A percentile compares a stretch with the other conserved stretches of the same genome.
phyloP scores from a whole-genome alignment of 164 flowering plant genomes.

The Liriodendron chinense region DNA sequence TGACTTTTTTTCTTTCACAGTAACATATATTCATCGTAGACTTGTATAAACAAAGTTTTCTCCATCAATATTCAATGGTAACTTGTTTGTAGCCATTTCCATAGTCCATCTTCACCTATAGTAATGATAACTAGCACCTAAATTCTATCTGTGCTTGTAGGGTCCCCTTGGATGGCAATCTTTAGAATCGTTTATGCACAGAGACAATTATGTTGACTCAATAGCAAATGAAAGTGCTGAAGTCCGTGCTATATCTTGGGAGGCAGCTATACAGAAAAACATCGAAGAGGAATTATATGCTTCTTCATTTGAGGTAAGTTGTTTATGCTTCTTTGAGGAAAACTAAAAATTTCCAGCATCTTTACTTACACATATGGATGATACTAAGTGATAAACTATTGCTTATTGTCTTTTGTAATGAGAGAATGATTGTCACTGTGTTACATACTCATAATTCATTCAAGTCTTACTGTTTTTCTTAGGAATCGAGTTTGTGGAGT shows the following conservation, averaged over 20 bases:
- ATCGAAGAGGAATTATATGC: constrained; percentile 81
- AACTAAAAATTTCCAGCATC: neutral
- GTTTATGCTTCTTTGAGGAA: neutral
- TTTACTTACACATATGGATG: neutral
- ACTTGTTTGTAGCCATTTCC: neutral
- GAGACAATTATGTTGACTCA: constrained; percentile 42
- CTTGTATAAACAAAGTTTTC: neutral
- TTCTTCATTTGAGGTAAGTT: constrained; percentile 60
- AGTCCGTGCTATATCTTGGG: constrained; percentile 76
- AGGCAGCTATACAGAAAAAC: constrained; percentile 82
- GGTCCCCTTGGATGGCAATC: constrained; percentile 97
- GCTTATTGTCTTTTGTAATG: neutral
- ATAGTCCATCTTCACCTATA: neutral
- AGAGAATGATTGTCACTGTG: neutral
- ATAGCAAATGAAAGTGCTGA: constrained; percentile 49
- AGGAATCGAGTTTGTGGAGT: neutral
- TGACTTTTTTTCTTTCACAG: too few species aligned
- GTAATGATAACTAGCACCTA: neutral
- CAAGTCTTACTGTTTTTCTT: too few species aligned
- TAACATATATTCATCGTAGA: neutral
- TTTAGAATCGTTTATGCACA: constrained; percentile 39
- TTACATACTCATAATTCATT: neutral
- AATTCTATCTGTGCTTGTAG: constrained; percentile 33
- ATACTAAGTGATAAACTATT: neutral
- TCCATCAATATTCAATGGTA: neutral